Evolutionary conservation across 2,329 filamentous ascomycete genomes (phyloP).

Genomic region (Stromatinia cepivora): DNA sequence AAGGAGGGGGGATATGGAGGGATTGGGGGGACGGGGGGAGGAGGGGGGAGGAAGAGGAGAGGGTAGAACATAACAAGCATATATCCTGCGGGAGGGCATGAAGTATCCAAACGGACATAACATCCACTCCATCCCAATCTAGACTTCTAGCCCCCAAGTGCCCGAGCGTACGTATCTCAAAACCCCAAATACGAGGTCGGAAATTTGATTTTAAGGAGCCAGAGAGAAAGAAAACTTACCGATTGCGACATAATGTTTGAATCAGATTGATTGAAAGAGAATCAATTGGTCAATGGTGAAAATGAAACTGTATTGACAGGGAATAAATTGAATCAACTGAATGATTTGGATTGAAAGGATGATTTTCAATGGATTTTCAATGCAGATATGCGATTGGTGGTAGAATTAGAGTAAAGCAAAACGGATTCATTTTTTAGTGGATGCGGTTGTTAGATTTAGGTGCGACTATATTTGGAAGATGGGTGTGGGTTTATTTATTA

Average conservation of each 20-base stretch:
- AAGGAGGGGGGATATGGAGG: not conserved
- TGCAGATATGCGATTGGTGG: not conserved
- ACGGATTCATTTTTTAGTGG: not conserved
- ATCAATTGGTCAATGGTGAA: not conserved
- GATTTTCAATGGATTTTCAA: constrained; percentile 12
- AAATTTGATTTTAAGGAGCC: not conserved
- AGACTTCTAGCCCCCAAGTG: not conserved
- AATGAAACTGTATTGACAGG: not conserved
- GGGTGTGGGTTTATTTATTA: not conserved
- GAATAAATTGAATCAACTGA: not conserved
- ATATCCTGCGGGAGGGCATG: too few relatives aligned
- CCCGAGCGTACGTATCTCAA: not conserved
- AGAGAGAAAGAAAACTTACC: constrained; percentile 28
- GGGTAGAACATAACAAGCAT: too few relatives aligned
- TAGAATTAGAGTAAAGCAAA: not conserved
- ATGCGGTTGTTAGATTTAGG: not conserved
- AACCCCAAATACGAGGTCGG: not conserved
- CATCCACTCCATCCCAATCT: not conserved
- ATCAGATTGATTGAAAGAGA: not conserved
- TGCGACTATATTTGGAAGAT: constrained; percentile 13
- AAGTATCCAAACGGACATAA: not conserved
- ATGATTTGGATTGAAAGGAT: not conserved
- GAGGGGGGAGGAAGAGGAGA: too few relatives aligned
- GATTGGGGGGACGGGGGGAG: not conserved
- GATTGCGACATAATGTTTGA: constrained; percentile 37